A percentile compares a stretch with the other conserved stretches of the same genome.
Evolutionary conservation across 768 basidiomycete genomes (phyloP).

Genomic region (Hydnum rufescens): DNA sequence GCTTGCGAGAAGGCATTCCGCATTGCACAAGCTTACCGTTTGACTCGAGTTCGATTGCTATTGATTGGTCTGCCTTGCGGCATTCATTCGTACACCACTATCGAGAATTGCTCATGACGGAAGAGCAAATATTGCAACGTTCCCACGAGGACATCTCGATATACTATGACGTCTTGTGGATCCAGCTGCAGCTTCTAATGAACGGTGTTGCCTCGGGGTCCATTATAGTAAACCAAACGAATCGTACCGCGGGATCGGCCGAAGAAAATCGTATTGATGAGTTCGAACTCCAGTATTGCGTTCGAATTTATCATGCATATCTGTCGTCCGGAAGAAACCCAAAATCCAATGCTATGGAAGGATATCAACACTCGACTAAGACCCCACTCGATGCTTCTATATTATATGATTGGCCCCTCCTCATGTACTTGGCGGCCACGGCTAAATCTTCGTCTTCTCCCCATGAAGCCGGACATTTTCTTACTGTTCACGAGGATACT

Average conservation of each 20-base stretch:
- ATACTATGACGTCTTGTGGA: conserved; percentile 38
- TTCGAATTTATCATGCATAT: conserved; percentile 31
- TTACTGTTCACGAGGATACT: conserved; percentile 7
- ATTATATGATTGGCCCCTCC: conserved; percentile 47
- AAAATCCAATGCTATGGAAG: conserved; percentile 28
- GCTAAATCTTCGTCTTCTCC: neutral
- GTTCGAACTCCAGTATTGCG: conserved; percentile 40
- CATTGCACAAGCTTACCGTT: conserved; percentile 18
- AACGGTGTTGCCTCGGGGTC: conserved; percentile 50
- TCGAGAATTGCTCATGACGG: conserved; percentile 23
- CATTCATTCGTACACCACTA: conserved; percentile 38
- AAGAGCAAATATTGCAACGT: conserved; percentile 26
- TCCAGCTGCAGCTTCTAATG: conserved; percentile 43
- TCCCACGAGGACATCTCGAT: conserved; percentile 55
- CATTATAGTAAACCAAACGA: conserved; percentile 28
- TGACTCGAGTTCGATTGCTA: conserved; percentile 26
- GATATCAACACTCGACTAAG: conserved; percentile 20
- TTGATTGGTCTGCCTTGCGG: conserved; percentile 33
- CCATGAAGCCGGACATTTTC: conserved; percentile 4
- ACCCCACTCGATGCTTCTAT: conserved; percentile 20
- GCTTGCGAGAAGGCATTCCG: conserved; percentile 25
- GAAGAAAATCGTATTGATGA: conserved; percentile 23
- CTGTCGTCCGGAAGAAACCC: conserved; percentile 25
- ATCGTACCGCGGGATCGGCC: conserved; percentile 13
- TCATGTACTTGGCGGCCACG: conserved; percentile 37